Base-by-base conservation (phyloP, 345 rosid species). In the Lepidium sativum region DNA sequence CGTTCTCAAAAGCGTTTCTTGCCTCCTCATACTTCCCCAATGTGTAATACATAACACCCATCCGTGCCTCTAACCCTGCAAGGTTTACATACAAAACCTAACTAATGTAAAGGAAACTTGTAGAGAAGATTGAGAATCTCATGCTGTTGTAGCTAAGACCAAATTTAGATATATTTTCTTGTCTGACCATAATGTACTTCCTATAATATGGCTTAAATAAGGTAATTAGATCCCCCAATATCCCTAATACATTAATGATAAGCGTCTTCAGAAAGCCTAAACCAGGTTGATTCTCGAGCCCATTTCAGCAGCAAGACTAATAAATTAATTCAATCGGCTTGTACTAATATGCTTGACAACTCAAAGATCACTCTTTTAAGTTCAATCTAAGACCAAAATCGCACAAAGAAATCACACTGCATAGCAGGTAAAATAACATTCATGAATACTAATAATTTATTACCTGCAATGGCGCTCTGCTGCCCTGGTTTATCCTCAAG, bases 401-500 rank as follows among this genome's bases (percentile, higher is more conserved):
- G 8, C 34, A 7, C 9, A 7, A 53, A 6, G 32, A 0, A 18
- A 17, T 37, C 5, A 39, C 8, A 48, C 4, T 32, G 9, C 51
- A 58, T 32, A 54, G 34, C 38, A 56, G 21, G 15, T 5, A 47
- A n/a, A 31, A 27, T 13, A 59, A 31, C 8, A n/a, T 29, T 25
- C 18, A 69, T 8, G 31, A 12, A 15, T 33, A 43, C 37, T 15
- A 64, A 32, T 1, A 11, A 50, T 41, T 5, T 15, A 10, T 52
- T 14, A 66, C 77, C 77, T 1, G 97, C 98, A 69, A 95, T 83
- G 34, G 88, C 86, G 72, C 91, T 91, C 69, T 95, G 99, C 77
- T 95, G 99, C 42, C 99, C 99, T 6, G 96, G 96, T 80, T 87
- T 91, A 68, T 95, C 99, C 65, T 91, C 99, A 60, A 95, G 79